Evolutionary conservation across 768 basidiomycete species (phyloP).

Genomic region (Mrakia gelida): DNA sequence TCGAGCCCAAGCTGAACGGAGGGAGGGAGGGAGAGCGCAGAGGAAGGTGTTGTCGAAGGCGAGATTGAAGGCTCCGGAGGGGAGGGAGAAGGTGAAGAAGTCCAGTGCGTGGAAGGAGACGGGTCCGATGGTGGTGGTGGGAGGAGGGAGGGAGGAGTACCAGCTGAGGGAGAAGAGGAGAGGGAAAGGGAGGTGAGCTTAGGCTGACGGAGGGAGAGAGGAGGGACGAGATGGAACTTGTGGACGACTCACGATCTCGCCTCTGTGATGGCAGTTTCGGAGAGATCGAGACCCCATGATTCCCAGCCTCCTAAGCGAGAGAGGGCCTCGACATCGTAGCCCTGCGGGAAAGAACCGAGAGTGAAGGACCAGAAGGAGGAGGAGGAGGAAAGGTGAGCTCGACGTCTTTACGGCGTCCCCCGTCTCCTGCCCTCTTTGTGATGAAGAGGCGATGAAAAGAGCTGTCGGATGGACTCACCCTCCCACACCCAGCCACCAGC

Average conservation of each 20-base stretch:
- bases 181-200: neutral
- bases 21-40: neutral
- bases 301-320: conserved; percentile 3
- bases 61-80: neutral
- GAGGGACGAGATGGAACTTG: neutral
- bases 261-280: neutral
- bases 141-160: conserved; percentile 3
- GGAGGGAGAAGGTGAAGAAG: neutral
- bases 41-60: conserved; percentile 17
- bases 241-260: neutral
- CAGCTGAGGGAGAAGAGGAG: neutral
- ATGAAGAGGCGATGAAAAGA: too few relatives aligned
- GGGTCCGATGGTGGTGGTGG: neutral
- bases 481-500: neutral
- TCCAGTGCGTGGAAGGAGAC: neutral
- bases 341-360: neutral
- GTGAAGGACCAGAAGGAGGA: neutral
- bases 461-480: neutral
- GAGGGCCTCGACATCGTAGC: neutral
- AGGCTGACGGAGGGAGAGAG: neutral
- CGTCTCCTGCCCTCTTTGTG: too few relatives aligned
- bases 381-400: neutral
- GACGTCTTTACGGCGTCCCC: neutral
- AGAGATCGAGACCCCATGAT: neutral
- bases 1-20: neutral